Conservation (phyloP, 768 basidiomycete species). For the Lentinula edodes region DNA sequence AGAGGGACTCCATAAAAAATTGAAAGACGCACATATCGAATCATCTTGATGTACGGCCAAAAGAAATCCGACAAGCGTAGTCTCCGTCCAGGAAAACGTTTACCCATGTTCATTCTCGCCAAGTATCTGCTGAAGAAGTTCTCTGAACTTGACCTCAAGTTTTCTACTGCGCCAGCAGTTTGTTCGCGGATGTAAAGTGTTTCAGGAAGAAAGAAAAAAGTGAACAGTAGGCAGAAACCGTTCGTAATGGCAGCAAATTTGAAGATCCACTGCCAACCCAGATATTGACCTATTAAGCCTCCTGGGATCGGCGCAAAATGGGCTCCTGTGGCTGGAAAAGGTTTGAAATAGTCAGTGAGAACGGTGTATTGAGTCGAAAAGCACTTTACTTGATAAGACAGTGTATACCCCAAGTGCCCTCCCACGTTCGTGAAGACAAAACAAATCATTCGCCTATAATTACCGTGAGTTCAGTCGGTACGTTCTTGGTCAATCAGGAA, state of each 20-base stretch:
- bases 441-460: not conserved
- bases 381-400: not conserved
- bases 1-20: not conserved
- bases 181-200: constrained; percentile 2
- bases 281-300: constrained; percentile 3
- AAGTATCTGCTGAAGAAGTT: not conserved
- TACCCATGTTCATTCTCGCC: not conserved
- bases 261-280: constrained; percentile 5
- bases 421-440: constrained; percentile 5
- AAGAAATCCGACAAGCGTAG: not conserved
- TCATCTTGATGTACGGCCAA: constrained; percentile 5
- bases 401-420: not conserved
- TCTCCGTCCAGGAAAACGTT: not conserved
- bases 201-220: constrained; percentile 4
- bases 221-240: constrained; percentile 1
- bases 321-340: not conserved
- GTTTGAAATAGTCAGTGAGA: not conserved
- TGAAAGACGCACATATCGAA: constrained; percentile 1
- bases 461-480: too few relatives aligned
- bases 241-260: constrained; percentile 1
- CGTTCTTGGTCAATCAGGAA: not conserved
- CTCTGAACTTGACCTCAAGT: not conserved
- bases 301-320: constrained; percentile 5
- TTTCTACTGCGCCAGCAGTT: not conserved
- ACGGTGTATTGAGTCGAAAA: not conserved